phyloP scores from a whole-genome alignment of 306 rosid species.

The Hylodesmum podocarpum region DNA sequence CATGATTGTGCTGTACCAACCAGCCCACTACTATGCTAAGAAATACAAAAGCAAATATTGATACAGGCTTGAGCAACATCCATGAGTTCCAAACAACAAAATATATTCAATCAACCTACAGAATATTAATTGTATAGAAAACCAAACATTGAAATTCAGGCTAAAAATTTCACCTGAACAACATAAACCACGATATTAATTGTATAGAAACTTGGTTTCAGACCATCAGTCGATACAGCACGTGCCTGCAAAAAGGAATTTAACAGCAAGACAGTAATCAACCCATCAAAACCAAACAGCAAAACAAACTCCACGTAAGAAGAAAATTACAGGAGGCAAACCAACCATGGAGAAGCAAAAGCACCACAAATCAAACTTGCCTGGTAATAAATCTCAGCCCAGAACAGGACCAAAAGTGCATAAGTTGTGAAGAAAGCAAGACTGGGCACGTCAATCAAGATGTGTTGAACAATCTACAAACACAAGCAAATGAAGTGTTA shows the following conservation, averaged over 20 bases:
- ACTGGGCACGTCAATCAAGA: constrained; percentile 88
- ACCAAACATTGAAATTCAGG: constrained; percentile 13
- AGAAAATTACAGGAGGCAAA: constrained; percentile 10
- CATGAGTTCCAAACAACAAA: constrained; percentile 14
- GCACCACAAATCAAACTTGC: constrained; percentile 38
- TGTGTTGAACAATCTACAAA: constrained; percentile 67
- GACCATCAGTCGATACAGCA: constrained; percentile 86
- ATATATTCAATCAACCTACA: constrained; percentile 14
- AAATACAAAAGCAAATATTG: background rate
- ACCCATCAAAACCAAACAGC: background rate
- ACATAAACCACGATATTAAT: constrained; percentile 77
- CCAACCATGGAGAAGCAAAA: background rate
- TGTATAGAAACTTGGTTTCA: constrained; percentile 78
- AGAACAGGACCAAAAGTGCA: constrained; percentile 84
- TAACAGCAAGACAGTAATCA: constrained; percentile 10
- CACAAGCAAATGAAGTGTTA: constrained; percentile 3
- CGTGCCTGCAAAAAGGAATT: constrained; percentile 77
- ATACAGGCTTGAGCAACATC: constrained; percentile 9
- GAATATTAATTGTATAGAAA: background rate
- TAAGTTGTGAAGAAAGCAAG: constrained; percentile 94
- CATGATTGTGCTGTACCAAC: too few species aligned
- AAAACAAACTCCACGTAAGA: background rate
- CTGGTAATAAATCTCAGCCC: constrained; percentile 99
- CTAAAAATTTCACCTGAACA: constrained; percentile 73
- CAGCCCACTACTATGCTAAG: background rate